Base-by-base conservation (phyloP, 2,329 filamentous ascomycete species). In the Colletotrichum sp. region DNA sequence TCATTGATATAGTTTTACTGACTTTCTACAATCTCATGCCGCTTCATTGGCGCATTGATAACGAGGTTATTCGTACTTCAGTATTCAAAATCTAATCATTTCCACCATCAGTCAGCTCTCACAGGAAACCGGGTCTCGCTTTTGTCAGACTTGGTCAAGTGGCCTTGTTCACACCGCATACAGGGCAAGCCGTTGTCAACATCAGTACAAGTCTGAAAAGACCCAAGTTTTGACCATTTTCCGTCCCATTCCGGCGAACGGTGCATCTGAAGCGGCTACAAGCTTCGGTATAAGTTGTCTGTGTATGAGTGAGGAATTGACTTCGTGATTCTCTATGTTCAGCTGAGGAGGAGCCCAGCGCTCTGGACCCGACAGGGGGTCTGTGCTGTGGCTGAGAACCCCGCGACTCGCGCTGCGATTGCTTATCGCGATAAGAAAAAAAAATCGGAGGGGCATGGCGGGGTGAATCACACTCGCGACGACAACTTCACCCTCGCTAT, bases 401-500 rank as follows among this genome's bases (percentile, higher is more conserved):
- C 44, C n/a, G 44, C 44, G 44, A 52, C 44, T 52, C 44, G 44
- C 44, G 44, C n/a, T 52, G 44, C 44, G n/a, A 52, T 52, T 52
- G 44, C 44, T 52, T 52, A 52, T 52, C 44, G 44, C 44, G 44
- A 52, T 52, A 52, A 52, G 44, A 52, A 52, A 52, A 52, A 52
- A 52, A 52, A 52, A 52, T 52, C 44, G 44, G 44, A 52, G 44
- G 44, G 44, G 44, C 44, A 52, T 52, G 3, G 44, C 44, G 44
- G 44, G 44, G 44, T 52, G 44, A 52, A 22, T 52, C 44, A 52
- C 44, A 52, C 44, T 52, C n/a, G 44, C 60, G n/a, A 13, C 44
- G 15, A 52, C 44, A 52, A 52, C 44, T 52, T 52, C 3, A 22
- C 44, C 44, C 44, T 52, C 44, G 44, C 1, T 22, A 11, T 13